These are phyloP conservation scores for Reutealis trisperma DNA, from an alignment of 345 rosid genomes.

Conservation along the genomic window DNA sequence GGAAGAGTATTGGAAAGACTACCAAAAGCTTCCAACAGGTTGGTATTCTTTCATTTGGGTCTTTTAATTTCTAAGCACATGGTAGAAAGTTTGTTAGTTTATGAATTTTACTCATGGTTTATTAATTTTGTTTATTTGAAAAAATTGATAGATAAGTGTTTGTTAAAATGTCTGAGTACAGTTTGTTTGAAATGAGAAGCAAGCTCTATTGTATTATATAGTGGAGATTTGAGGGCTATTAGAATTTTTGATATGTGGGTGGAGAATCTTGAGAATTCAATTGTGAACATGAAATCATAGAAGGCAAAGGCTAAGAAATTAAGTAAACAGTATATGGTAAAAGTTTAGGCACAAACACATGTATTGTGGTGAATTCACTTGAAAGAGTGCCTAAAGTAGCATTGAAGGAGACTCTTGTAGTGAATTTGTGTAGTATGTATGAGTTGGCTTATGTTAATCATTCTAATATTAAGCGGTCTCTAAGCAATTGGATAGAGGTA, in stretches of 20 bases:
- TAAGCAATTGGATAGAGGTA: constrained; percentile 91
- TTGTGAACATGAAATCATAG: constrained; percentile 8
- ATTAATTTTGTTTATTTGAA: too few species aligned
- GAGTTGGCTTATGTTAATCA: constrained; percentile 94
- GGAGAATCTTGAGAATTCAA: constrained; percentile 13
- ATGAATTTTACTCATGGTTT: neutral
- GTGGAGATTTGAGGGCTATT: neutral
- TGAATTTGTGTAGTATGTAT: constrained; percentile 95
- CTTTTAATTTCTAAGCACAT: constrained; percentile 13
- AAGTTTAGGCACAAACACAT: constrained; percentile 9
- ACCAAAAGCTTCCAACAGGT: constrained; percentile 37
- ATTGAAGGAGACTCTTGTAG: constrained; percentile 84
- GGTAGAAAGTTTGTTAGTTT: constrained; percentile 12
- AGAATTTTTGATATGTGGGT: neutral
- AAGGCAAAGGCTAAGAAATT: too few species aligned
- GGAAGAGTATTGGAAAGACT: constrained; percentile 57
- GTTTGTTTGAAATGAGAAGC: too few species aligned
- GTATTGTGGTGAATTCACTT: constrained; percentile 64
- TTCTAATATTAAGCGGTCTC: constrained; percentile 72
- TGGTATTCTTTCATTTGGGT: constrained; percentile 9
- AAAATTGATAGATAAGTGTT: neutral
- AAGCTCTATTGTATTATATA: constrained; percentile 7
- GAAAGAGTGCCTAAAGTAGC: constrained; percentile 87
- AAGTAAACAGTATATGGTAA: neutral
- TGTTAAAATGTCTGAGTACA: too few species aligned